A percentile compares a stretch with the other conserved stretches of the same genome.
phyloP scores from a whole-genome alignment of 2,329 filamentous ascomycete species.

The Acephala macrosclerotiorum region DNA sequence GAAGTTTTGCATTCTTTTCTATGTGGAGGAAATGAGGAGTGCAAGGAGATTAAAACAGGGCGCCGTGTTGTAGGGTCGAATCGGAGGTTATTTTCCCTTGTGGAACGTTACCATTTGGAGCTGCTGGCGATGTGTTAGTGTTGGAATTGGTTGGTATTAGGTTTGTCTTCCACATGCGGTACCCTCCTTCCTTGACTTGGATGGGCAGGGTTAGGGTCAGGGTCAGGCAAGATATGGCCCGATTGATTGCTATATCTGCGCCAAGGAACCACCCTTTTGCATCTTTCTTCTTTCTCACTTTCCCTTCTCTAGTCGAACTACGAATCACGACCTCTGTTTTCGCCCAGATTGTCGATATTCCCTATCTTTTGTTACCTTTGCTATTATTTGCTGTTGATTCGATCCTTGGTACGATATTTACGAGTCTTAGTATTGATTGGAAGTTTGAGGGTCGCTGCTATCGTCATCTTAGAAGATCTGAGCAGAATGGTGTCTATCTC shows the following conservation, averaged over 20 bases:
- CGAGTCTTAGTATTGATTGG: neutral
- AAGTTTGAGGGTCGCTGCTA: neutral
- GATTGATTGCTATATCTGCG: conserved; percentile 12
- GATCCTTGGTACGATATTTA: neutral
- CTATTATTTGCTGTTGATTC: neutral
- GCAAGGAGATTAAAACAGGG: neutral
- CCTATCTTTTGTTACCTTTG: neutral
- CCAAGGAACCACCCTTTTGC: conserved; percentile 11
- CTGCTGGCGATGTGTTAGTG: neutral
- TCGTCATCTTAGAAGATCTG: neutral
- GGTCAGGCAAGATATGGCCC: neutral
- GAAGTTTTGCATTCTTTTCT: neutral
- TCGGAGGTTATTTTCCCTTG: neutral
- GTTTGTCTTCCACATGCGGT: neutral
- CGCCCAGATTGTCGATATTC: neutral
- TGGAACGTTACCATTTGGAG: neutral
- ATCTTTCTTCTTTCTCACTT: neutral
- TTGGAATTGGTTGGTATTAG: neutral
- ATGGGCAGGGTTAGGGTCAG: neutral
- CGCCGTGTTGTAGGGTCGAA: neutral
- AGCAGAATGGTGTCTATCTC: neutral
- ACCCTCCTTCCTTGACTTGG: neutral
- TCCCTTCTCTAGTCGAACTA: neutral
- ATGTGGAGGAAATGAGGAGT: neutral
- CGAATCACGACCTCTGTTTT: neutral